A percentile compares a stretch with the other conserved stretches of the same genome.
Evolutionary conservation across 2,329 filamentous ascomycete species (phyloP).

Genomic region (Pestalotiopsis sp.): DNA sequence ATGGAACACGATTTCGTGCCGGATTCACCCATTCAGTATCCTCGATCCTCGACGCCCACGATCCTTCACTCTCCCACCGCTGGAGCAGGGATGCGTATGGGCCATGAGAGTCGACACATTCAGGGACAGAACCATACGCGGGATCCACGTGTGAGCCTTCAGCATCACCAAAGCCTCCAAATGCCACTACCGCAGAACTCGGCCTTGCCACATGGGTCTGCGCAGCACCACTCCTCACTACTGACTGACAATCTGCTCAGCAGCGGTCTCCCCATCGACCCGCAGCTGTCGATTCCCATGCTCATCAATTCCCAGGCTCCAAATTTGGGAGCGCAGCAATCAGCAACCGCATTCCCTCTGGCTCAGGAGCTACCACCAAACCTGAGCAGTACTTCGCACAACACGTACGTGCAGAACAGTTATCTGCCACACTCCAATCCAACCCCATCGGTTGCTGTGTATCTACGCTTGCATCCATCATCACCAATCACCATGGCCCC

Average conservation of each 20-base stretch:
- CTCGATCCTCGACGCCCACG: neutral
- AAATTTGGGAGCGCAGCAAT: slow-evolving; percentile 15
- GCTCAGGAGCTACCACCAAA: slow-evolving; percentile 13
- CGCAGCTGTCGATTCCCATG: slow-evolving; percentile 66
- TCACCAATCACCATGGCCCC: slow-evolving; percentile 54
- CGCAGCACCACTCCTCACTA: slow-evolving; percentile 19
- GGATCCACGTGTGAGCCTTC: neutral
- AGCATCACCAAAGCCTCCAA: slow-evolving; percentile 2
- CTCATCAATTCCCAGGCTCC: slow-evolving; percentile 39
- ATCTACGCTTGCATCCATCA: slow-evolving; percentile 69
- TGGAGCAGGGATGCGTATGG: neutral
- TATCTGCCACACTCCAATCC: slow-evolving; percentile 27
- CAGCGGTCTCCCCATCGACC: slow-evolving; percentile 39
- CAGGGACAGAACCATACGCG: neutral
- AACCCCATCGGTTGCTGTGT: slow-evolving; percentile 55
- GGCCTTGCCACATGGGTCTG: neutral
- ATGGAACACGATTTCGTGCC: neutral
- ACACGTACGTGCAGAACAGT: slow-evolving; percentile 29
- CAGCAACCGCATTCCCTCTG: slow-evolving; percentile 17
- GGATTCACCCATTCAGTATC: neutral
- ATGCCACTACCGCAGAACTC: neutral
- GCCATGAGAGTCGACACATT: neutral
- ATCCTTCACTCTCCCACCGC: neutral
- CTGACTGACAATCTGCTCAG: slow-evolving; percentile 20
- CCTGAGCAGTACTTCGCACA: slow-evolving; percentile 10